Evolutionary conservation across 805 yeast genomes (phyloP), one percentile per base, ranked within the genome.

Genomic region (Saturnispora hagleri): DNA sequence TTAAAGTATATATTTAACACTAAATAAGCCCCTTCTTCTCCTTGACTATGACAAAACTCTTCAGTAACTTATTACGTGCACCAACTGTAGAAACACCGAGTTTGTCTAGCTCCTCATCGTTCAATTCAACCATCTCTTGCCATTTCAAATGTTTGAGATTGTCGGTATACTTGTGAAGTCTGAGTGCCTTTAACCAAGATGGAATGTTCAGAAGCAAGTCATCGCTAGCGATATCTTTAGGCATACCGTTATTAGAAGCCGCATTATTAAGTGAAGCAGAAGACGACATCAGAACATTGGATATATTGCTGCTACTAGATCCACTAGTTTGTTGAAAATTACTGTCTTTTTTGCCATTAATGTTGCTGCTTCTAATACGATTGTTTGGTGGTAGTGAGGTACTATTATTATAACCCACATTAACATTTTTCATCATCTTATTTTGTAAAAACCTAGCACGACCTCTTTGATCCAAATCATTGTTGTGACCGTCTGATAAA

Each of bases 31-130:
- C 42, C 24, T 41, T 41, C 17, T 59, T 73, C 72, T 76, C 84
- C 61, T 80, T 81, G 44, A 91, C 96, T 52, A 82, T 84, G 54
- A 82, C 86, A 71, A 93, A 93, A 36, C 96, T 95, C 71, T 93
- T 93, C 61, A 93, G 71, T 66, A 93, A 76, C 70, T 93, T 93
- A 52, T 97, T 79, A 57, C 99, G 75, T 0, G 99, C 99, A 6
- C 99, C 99, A 58, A 93, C 74, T 0, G 99, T 97, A 58, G 82
- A 79, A 41, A 93, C 97, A 6, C 99, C 99, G 53, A 81, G 74
- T 3, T 74, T 75, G 57, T 84, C 89, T 60, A 93, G 73, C 53
- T 81, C 78, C 4, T 69, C 76, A 64, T 91, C 96, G 54, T 73
- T 73, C 57, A 86, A 72, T 57, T 79, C 79, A 53, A 93, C 77